Evolutionary conservation across 1,139 yeast genomes (phyloP).

Genomic region (Pichia sp.): DNA sequence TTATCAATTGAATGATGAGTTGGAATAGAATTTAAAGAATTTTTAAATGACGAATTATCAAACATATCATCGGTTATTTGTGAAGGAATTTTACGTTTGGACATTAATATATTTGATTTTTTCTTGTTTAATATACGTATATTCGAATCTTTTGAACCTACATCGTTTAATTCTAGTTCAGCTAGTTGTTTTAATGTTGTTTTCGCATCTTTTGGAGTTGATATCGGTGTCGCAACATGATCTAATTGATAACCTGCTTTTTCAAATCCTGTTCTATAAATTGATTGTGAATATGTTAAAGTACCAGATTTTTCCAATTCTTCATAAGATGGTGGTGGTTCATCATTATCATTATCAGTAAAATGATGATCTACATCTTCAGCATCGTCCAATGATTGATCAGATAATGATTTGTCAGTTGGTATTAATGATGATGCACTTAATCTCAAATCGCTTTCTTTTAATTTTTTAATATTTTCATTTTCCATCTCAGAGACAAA

Average conservation of each 20-base stretch:
- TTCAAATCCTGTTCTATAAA: slow-evolving; percentile 30
- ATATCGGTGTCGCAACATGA: slow-evolving; percentile 19
- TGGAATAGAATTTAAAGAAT: slow-evolving; percentile 4
- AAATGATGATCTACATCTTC: slow-evolving; percentile 2
- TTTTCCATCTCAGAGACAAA: slow-evolving; percentile 8
- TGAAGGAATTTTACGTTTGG: slow-evolving; percentile 24
- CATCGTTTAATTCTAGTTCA: not conserved
- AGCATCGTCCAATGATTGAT: slow-evolving; percentile 13
- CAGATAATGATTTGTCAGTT: slow-evolving; percentile 18
- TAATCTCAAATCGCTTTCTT: slow-evolving; percentile 13
- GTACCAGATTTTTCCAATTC: slow-evolving; percentile 29
- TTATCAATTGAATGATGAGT: not conserved
- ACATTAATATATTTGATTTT: slow-evolving; percentile 7
- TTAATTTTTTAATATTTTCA: slow-evolving; percentile 6
- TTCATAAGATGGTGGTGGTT: slow-evolving; percentile 29
- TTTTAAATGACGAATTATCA: slow-evolving; percentile 11
- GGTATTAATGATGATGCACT: slow-evolving; percentile 25
- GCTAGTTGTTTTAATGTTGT: not conserved
- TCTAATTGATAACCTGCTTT: slow-evolving; percentile 30
- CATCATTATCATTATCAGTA: slow-evolving; percentile 12
- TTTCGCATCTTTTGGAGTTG: not conserved
- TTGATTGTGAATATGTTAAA: slow-evolving; percentile 28
- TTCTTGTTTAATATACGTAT: not conserved
- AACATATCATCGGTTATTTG: slow-evolving; percentile 14
- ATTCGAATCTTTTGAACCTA: slow-evolving; percentile 7